These are phyloP conservation scores for Lonicera japonica DNA, from an alignment of 129 eudicot genomes.

Conservation along the genomic window DNA sequence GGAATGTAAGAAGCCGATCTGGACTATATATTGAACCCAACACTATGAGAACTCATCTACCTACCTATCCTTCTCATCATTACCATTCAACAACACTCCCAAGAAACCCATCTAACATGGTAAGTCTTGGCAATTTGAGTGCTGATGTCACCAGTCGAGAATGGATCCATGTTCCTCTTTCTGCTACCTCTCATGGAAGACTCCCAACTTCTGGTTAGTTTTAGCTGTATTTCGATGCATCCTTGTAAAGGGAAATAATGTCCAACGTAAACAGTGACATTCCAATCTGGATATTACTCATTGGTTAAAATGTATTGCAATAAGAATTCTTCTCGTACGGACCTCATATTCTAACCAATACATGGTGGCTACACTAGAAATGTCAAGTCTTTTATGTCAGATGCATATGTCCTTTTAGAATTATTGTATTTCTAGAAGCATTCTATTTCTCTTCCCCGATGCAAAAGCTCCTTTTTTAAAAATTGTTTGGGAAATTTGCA, in stretches of 20 bases:
- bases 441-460: no score
- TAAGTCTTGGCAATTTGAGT: conserved; percentile 13
- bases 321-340: no score
- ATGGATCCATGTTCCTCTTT: conserved; percentile 21
- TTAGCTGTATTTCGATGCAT: no score
- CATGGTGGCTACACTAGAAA: no score
- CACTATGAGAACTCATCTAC: conserved; percentile 24
- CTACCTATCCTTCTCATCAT: conserved; percentile 29
- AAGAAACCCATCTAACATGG: conserved; percentile 15
- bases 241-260: no score
- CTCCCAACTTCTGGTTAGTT: conserved; percentile 25
- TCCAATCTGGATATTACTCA: no score
- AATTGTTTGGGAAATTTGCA: conserved; percentile 2
- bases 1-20: conserved; percentile 43
- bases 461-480: not conserved
- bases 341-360: no score
- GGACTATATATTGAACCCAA: conserved; percentile 28
- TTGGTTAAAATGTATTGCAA: no score
- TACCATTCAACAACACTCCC: conserved; percentile 20
- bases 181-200: conserved; percentile 17
- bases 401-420: no score
- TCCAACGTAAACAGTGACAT: no score
- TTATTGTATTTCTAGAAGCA: no score
- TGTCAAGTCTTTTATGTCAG: no score
- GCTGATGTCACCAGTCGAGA: conserved; percentile 22